Evolutionary conservation across 345 rosid species (phyloP).

Genomic region (Eutrema heterophyllum): DNA sequence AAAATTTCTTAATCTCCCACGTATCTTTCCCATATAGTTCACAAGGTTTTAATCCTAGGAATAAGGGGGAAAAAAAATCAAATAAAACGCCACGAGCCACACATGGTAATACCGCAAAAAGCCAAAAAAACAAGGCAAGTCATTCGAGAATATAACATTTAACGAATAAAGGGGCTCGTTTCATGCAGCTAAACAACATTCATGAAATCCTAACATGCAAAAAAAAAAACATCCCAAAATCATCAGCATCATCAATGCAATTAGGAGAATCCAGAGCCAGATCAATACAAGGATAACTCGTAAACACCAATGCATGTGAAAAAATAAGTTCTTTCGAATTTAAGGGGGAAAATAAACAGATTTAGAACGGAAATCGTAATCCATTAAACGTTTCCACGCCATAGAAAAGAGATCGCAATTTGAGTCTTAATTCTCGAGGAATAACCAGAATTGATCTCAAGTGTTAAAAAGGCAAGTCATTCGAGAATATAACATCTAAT

Average conservation of each 20-base stretch:
- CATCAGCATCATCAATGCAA: constrained; percentile 55
- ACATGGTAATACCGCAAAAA: neutral
- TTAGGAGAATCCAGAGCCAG: neutral
- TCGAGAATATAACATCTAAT: neutral
- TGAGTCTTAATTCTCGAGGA: neutral
- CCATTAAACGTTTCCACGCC: neutral
- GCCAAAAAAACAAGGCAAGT: neutral
- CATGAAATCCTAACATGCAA: neutral
- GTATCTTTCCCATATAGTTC: constrained; percentile 69
- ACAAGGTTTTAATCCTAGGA: constrained; percentile 69
- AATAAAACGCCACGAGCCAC: neutral
- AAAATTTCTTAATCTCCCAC: constrained; percentile 92
- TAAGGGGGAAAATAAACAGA: neutral
- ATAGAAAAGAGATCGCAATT: neutral
- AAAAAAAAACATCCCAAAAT: constrained; percentile 41
- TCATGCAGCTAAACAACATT: neutral
- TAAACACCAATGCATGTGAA: constrained; percentile 10
- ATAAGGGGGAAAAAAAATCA: neutral
- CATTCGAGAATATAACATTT: neutral
- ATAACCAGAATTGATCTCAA: neutral
- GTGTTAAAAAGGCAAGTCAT: neutral
- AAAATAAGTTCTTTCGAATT: neutral
- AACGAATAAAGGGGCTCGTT: neutral
- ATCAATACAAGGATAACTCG: neutral
- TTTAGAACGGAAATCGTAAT: neutral